A percentile compares a stretch with the other conserved stretches of the same genome.
These are phyloP conservation scores for Lineolata rhizophorae DNA, from an alignment of 495 filamentous ascomycete genomes.

Conservation along the genomic window DNA sequence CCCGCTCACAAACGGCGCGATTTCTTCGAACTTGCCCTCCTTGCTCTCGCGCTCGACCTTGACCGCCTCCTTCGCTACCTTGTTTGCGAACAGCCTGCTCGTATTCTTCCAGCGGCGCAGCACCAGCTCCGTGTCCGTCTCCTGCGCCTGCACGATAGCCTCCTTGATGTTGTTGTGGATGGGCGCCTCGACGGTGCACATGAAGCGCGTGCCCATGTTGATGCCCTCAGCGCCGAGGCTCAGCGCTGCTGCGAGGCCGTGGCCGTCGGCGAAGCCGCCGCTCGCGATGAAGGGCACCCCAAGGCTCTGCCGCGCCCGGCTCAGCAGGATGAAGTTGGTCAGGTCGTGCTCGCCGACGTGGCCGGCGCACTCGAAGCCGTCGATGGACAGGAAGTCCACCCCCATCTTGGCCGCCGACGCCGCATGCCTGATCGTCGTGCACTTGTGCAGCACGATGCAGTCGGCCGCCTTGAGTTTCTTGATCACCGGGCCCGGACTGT, in stretches of 20 bases:
- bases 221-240: slow-evolving; percentile 81
- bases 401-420: slow-evolving; percentile 82
- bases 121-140: slow-evolving; percentile 78
- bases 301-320: slow-evolving; percentile 65
- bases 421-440: slow-evolving; percentile 88
- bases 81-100: slow-evolving; percentile 67
- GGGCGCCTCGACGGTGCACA: slow-evolving; percentile 80
- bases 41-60: slow-evolving; percentile 69
- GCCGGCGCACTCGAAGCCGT: slow-evolving; percentile 94
- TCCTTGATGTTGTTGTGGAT: slow-evolving; percentile 89
- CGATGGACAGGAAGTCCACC: slow-evolving; percentile 89
- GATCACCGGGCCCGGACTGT: slow-evolving; percentile 83
- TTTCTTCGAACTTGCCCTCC: slow-evolving; percentile 76
- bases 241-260: slow-evolving; percentile 84
- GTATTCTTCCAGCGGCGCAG: slow-evolving; percentile 89
- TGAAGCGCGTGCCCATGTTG: slow-evolving; percentile 91
- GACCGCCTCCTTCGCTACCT: slow-evolving; percentile 57
- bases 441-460: slow-evolving; percentile 79
- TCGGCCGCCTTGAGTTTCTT: slow-evolving; percentile 61
- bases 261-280: slow-evolving; percentile 86
- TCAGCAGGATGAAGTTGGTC: slow-evolving; percentile 89
- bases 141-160: slow-evolving; percentile 68
- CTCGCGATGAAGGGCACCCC: slow-evolving; percentile 84
- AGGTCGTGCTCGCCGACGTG: slow-evolving; percentile 93
- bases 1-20: slow-evolving; percentile 76